Conservation (phyloP, 176 grass and related monocot genomes). For the sorghum (Sorghum bicolor) region DNA sequence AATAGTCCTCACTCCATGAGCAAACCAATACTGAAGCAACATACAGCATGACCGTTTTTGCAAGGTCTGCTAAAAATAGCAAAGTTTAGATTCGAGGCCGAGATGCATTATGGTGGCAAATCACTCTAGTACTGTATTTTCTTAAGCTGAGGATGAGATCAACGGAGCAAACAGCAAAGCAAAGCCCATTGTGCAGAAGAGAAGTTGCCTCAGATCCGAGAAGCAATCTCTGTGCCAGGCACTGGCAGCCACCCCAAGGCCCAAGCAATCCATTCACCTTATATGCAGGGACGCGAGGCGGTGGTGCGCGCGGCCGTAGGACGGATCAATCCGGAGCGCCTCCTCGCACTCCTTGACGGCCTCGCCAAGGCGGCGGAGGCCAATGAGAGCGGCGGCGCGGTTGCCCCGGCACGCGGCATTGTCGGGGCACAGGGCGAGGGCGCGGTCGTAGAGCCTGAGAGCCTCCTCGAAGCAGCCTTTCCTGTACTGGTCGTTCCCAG, state of each 20-base stretch:
- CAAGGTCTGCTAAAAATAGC: conserved; percentile 43
- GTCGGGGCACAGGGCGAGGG: conserved; percentile 74
- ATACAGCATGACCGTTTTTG: conserved; percentile 3
- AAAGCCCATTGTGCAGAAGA: background rate
- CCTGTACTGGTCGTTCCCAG: conserved; percentile 87
- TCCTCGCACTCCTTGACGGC: conserved; percentile 91
- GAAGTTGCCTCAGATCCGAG: conserved; percentile 30
- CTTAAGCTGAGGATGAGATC: background rate
- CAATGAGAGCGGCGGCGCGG: conserved; percentile 84
- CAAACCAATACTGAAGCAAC: conserved; percentile 15
- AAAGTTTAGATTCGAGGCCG: conserved; percentile 19
- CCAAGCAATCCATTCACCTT: conserved; percentile 37
- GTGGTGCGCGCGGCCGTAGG: conserved; percentile 72
- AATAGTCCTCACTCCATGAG: background rate
- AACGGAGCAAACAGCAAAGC: conserved; percentile 12
- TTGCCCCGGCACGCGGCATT: conserved; percentile 79
- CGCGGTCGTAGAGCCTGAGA: conserved; percentile 76
- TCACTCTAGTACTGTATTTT: conserved; percentile 3
- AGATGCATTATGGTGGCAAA: conserved; percentile 17
- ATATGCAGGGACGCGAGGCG: conserved; percentile 73
- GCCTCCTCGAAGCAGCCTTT: conserved; percentile 75
- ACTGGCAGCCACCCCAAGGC: background rate
- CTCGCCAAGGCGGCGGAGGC: conserved; percentile 63
- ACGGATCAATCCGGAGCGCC: conserved; percentile 79
- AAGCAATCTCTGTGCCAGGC: background rate